Percentiles rank a stretch among this genome's conserved stretches.
These are phyloP conservation scores for Pseudisothecium myosuroides DNA, from an alignment of 225 moss, liverwort and hornwort genomes.

Conservation along the genomic window DNA sequence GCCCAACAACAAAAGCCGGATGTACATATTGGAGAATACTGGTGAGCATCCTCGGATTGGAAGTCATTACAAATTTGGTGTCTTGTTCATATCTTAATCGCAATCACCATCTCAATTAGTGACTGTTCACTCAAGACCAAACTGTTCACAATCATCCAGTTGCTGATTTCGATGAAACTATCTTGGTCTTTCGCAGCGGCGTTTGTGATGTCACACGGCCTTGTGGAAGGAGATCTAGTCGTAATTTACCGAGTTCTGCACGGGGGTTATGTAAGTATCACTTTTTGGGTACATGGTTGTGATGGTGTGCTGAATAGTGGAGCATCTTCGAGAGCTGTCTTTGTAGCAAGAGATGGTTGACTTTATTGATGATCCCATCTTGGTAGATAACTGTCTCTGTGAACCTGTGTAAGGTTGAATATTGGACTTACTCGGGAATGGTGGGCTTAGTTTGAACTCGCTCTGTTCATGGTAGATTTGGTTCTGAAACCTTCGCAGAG, in stretches of 20 bases:
- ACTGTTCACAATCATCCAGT: neutral
- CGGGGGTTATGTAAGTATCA: slow-evolving; percentile 30
- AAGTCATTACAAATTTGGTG: neutral
- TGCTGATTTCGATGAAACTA: neutral
- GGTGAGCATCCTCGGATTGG: slow-evolving; percentile 10
- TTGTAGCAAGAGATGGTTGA: too few species aligned
- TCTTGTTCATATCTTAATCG: neutral
- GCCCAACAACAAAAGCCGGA: slow-evolving; percentile 52
- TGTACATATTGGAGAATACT: slow-evolving; percentile 49
- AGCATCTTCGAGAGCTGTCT: too few species aligned
- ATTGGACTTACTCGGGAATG: too few species aligned
- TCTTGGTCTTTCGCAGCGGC: slow-evolving; percentile 6
- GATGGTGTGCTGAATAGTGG: too few species aligned
- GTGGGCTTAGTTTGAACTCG: too few species aligned
- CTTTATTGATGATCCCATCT: too few species aligned
- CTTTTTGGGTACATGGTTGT: neutral
- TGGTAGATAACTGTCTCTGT: too few species aligned
- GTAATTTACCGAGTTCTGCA: slow-evolving; percentile 23
- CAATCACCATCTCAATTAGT: neutral
- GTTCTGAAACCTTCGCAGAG: too few species aligned
- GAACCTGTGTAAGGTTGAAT: too few species aligned
- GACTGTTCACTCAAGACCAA: neutral
- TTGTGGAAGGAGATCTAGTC: slow-evolving; percentile 35
- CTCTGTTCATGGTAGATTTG: too few species aligned
- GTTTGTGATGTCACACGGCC: slow-evolving; percentile 26